phyloP scores from a whole-genome alignment of 805 yeast species.

The Wickerhamiella alocasiicola region DNA sequence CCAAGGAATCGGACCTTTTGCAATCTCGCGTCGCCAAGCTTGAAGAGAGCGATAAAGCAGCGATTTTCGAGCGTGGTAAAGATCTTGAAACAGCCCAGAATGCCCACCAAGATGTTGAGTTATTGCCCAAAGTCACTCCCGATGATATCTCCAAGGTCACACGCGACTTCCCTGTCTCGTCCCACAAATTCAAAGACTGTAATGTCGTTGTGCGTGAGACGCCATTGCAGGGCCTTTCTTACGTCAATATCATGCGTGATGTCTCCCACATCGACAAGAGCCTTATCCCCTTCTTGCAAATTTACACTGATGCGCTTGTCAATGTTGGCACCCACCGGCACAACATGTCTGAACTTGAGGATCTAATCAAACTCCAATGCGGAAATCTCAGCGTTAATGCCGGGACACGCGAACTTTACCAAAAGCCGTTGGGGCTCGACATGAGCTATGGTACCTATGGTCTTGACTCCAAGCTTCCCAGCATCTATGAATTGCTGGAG shows the following conservation, averaged over 20 bases:
- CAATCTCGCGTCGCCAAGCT: slow-evolving; percentile 33
- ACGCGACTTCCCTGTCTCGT: slow-evolving; percentile 26
- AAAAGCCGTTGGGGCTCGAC: slow-evolving; percentile 14
- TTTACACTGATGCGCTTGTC: slow-evolving; percentile 69
- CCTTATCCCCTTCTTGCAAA: slow-evolving; percentile 55
- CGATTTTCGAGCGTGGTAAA: slow-evolving; percentile 48
- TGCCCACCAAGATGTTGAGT: slow-evolving; percentile 57
- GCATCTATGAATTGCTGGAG: slow-evolving; percentile 52
- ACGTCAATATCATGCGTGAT: slow-evolving; percentile 54
- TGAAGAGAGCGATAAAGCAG: slow-evolving; percentile 42
- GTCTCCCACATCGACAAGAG: slow-evolving; percentile 47
- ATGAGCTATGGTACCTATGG: slow-evolving; percentile 17
- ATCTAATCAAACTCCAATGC: slow-evolving; percentile 65
- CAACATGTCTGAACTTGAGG: slow-evolving; percentile 70
- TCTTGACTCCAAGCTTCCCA: slow-evolving; percentile 47
- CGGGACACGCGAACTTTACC: slow-evolving; percentile 13
- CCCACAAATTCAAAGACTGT: slow-evolving; percentile 8
- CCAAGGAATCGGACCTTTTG: slow-evolving; percentile 48
- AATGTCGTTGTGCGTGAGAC: slow-evolving; percentile 26
- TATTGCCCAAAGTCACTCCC: slow-evolving; percentile 65
- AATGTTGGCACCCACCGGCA: slow-evolving; percentile 70
- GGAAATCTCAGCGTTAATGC: slow-evolving; percentile 67
- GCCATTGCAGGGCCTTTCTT: slow-evolving; percentile 49
- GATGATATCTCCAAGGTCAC: slow-evolving; percentile 58
- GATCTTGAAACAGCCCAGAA: slow-evolving; percentile 51